These are phyloP conservation scores for Zasmidium cellare DNA, from an alignment of 2,329 filamentous ascomycete species.

Conservation along the genomic window DNA sequence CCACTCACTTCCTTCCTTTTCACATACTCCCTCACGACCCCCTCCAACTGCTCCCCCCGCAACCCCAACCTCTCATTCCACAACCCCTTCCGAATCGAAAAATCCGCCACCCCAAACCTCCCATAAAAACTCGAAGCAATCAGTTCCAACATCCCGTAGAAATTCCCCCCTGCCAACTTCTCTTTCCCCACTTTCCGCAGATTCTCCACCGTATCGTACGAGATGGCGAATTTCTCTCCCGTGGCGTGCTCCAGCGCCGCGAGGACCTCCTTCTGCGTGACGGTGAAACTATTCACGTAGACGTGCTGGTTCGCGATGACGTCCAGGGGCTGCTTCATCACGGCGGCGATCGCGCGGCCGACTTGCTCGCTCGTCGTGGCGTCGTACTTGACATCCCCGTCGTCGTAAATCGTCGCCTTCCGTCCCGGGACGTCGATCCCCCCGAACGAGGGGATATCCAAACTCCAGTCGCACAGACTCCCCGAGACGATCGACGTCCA, in stretches of 20 bases:
- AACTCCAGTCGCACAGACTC: background rate
- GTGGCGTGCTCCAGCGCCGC: background rate
- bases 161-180: no score
- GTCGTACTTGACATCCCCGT: conserved; percentile 34
- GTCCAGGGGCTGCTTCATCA: background rate
- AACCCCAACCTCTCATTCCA: no score
- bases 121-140: no score
- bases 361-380: conserved; percentile 16
- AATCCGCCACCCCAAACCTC: no score
- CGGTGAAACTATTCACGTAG: background rate
- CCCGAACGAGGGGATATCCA: background rate
- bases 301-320: background rate
- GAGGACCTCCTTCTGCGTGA: background rate
- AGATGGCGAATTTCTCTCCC: background rate
- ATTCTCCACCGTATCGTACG: no score
- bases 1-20: no score
- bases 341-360: background rate
- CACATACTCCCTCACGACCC: no score
- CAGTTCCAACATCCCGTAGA: no score
- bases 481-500: conserved; percentile 31
- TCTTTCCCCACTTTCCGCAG: no score
- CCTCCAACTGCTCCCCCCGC: no score
- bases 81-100: no score
- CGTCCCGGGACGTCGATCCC: conserved; percentile 24
- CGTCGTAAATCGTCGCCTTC: conserved; percentile 33